Conservation (phyloP, 345 rosid genomes). For the Abelmoschus esculentus region DNA sequence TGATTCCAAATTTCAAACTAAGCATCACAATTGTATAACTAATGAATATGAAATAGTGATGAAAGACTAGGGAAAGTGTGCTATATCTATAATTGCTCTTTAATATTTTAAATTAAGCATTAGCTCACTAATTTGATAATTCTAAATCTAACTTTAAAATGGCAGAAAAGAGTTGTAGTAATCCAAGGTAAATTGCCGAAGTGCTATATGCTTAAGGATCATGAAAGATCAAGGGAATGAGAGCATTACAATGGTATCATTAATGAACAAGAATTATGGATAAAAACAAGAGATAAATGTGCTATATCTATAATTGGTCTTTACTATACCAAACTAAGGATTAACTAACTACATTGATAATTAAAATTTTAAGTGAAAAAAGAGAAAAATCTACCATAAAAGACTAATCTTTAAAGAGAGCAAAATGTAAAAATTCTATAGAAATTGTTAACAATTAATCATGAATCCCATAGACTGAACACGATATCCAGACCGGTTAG, state of each 20-base stretch:
- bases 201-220: background rate
- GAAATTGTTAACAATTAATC: no score
- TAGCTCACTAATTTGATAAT: background rate
- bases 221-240: background rate
- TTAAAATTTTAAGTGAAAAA: background rate
- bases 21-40: no score
- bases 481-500: no score
- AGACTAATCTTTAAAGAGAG: background rate
- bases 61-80: no score
- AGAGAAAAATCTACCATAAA: background rate
- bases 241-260: background rate
- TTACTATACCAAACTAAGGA: background rate
- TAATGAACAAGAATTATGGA: background rate
- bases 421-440: background rate
- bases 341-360: background rate
- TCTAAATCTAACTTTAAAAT: background rate
- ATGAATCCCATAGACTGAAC: no score
- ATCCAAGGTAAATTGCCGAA: no score
- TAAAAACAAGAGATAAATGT: background rate
- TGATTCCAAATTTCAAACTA: background rate
- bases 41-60: no score
- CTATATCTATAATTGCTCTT: no score
- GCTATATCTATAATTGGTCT: background rate
- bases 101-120: no score
- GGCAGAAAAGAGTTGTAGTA: no score